A percentile compares a stretch with the other conserved stretches of the same genome.
phyloP scores from a whole-genome alignment of 768 basidiomycete species.

The Mycena galericulata region DNA sequence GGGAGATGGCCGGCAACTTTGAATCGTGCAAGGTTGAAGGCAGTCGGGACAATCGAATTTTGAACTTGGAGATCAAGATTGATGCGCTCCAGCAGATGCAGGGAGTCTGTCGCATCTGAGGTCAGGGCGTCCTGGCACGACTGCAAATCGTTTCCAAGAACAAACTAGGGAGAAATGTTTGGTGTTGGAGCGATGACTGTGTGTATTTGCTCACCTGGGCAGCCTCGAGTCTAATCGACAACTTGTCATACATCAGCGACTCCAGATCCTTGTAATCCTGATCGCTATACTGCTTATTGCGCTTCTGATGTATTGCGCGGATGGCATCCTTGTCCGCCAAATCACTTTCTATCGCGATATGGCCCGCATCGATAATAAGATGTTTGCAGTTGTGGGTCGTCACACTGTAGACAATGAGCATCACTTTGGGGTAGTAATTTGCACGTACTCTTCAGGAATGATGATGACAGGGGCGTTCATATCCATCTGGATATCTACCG shows the following conservation, averaged over 20 bases:
- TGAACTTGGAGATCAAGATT: constrained; percentile 91
- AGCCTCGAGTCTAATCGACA: constrained; percentile 83
- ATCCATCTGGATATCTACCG: constrained; percentile 95
- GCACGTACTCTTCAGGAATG: constrained; percentile 88
- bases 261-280: constrained; percentile 90
- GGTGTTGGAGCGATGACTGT: constrained; percentile 13
- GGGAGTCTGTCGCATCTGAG: constrained; percentile 62
- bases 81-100: constrained; percentile 93
- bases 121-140: constrained; percentile 85
- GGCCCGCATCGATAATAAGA: constrained; percentile 94
- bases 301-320: constrained; percentile 82
- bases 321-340: constrained; percentile 87
- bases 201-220: constrained; percentile 78
- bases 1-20: constrained; percentile 93
- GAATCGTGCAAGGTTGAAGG: constrained; percentile 85
- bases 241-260: constrained; percentile 94
- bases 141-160: constrained; percentile 87
- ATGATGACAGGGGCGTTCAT: constrained; percentile 98
- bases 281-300: constrained; percentile 85
- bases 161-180: constrained; percentile 74
- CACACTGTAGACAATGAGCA: constrained; percentile 61
- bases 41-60: constrained; percentile 91
- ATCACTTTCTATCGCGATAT: constrained; percentile 93
- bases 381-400: constrained; percentile 83
- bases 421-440: neutral